Evolutionary conservation across 768 basidiomycete genomes (phyloP).

Genomic region (Phaffia australis): DNA sequence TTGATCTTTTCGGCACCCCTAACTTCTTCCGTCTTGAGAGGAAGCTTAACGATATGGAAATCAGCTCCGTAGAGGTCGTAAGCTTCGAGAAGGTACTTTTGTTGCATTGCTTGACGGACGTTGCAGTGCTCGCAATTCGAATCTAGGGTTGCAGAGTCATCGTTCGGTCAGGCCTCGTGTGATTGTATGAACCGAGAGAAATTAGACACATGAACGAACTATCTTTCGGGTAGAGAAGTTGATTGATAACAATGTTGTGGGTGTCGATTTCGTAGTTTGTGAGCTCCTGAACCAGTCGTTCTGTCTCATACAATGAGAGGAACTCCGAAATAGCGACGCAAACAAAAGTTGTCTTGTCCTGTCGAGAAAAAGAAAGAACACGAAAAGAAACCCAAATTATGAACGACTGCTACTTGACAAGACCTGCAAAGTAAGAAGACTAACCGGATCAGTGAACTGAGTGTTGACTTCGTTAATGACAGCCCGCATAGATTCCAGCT

Average conservation of each 20-base stretch:
- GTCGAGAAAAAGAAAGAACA: background rate
- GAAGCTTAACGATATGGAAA: constrained; percentile 91
- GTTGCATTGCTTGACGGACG: constrained; percentile 93
- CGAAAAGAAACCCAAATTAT: background rate
- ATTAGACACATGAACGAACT: constrained; percentile 44
- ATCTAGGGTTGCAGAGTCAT: constrained; percentile 42
- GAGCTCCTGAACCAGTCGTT: constrained; percentile 90
- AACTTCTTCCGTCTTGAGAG: constrained; percentile 91
- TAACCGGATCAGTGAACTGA: constrained; percentile 95
- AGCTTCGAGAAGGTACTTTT: constrained; percentile 91
- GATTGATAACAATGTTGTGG: constrained; percentile 97
- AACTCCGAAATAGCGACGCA: constrained; percentile 99
- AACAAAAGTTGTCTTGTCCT: constrained; percentile 98
- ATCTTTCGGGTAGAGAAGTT: constrained; percentile 83
- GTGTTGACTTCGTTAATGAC: constrained; percentile 98
- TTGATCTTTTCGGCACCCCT: constrained; percentile 86
- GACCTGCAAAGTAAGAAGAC: constrained; percentile 33
- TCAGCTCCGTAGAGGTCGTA: constrained; percentile 96
- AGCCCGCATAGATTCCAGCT: constrained; percentile 90
- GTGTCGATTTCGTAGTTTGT: constrained; percentile 86
- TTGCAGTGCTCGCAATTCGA: constrained; percentile 92
- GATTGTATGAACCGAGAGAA: background rate
- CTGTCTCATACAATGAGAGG: constrained; percentile 94
- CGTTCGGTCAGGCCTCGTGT: background rate
- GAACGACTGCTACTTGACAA: background rate